Base-by-base conservation (phyloP, 495 filamentous ascomycete species). In the Penicillium roqueforti region DNA sequence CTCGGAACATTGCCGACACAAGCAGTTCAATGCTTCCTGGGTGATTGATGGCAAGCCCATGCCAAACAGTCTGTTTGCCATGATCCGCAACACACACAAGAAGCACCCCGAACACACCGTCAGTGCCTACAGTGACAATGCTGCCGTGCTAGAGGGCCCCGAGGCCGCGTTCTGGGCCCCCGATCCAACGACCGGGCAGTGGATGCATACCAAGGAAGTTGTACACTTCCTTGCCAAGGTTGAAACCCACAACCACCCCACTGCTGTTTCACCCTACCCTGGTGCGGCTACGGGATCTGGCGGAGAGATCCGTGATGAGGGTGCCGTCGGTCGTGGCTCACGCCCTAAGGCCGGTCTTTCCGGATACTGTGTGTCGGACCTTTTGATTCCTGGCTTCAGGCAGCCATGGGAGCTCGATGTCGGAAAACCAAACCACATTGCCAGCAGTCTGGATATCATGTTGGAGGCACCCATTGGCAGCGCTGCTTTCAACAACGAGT, bases 201-300 rank as follows among this genome's bases (percentile, higher is more conserved):
- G 93, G 93, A 85, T 74, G 57, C 80, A 88, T 53, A 88, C 83
- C n/a, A 92, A 88, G 63, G 93, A 98, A 73, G 73, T 79, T 23
- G 85, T 97, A 9, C 89, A 97, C 66, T 85, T 92, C 62, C 72
- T 97, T n/a, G 83, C 80, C 59, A 98, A 98, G 74, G 93, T 97
- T 13, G 93, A 98, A 71, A 96, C 93, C 1, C 93, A 98, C 73
- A 97, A 97, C 68, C 93, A 98, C 63, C 93, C 93, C 19, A 97
- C 93, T 13, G 93, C 92, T 7, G 91, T 98, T 47, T 95, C 92
- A 4, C 92, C 89, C 3, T 87, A 77, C 62, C 83, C 76, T 6
- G 78, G 93, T 52, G 93, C 95, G 18, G 93, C 93, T 11, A 98
- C 93, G 42, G 93, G 93, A 23, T 93, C 91, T 16, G 93, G 93